Conservation (phyloP, 305 asterid genomes). For the Nicotiana rustica region DNA sequence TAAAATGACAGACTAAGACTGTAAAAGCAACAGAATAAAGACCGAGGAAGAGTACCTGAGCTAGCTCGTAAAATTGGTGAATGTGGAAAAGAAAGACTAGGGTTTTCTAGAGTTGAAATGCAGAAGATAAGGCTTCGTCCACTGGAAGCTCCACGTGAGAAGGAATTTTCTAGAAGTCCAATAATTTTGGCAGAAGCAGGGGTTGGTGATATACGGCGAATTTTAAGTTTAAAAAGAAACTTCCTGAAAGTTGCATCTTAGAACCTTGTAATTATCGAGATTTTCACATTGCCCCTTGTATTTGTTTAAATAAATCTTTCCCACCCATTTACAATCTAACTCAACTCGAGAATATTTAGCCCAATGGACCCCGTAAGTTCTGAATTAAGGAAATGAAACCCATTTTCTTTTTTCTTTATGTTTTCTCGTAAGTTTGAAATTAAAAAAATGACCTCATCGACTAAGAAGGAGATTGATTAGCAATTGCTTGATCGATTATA, state of each 20-base stretch:
- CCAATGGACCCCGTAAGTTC: too few relatives aligned
- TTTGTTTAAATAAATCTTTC: background rate
- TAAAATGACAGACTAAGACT: background rate
- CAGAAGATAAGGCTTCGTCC: constrained; percentile 11
- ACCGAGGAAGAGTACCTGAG: constrained; percentile 24
- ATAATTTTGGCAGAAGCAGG: background rate
- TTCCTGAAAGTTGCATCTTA: background rate
- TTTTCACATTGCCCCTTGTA: background rate
- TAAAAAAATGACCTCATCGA: too few relatives aligned
- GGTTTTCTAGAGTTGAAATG: background rate
- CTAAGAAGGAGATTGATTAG: too few relatives aligned
- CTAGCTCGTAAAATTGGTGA: background rate
- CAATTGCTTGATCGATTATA: too few relatives aligned
- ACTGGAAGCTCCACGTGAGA: background rate
- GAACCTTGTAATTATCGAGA: background rate
- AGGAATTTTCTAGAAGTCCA: background rate
- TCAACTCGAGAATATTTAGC: too few relatives aligned
- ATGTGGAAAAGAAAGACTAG: constrained; percentile 9
- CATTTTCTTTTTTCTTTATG: too few relatives aligned
- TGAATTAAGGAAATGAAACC: too few relatives aligned
- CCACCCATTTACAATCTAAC: background rate
- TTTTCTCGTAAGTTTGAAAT: too few relatives aligned
- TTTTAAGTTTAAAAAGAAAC: background rate
- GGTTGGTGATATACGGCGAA: background rate
- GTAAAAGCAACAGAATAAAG: background rate